These are phyloP conservation scores for Trichoderma virens DNA, from an alignment of 495 filamentous ascomycete genomes.

Conservation along the genomic window DNA sequence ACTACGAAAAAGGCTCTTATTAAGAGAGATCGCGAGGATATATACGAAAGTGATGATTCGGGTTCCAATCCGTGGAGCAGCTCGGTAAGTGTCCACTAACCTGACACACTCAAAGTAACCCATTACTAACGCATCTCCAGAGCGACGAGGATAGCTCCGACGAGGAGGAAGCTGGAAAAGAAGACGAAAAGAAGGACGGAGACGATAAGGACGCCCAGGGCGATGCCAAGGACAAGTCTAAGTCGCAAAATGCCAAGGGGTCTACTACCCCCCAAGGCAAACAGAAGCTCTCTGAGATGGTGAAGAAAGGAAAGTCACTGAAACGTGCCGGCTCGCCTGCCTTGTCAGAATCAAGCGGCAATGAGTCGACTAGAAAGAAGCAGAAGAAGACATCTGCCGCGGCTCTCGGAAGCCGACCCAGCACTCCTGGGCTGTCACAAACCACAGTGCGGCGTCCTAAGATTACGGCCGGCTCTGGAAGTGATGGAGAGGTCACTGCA, in stretches of 20 bases:
- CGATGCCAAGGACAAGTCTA: slow-evolving; percentile 46
- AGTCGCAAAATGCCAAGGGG: slow-evolving; percentile 58
- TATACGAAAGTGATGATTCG: slow-evolving; percentile 75
- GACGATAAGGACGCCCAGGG: slow-evolving; percentile 47
- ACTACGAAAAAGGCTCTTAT: slow-evolving; percentile 67
- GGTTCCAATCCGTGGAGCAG: slow-evolving; percentile 61
- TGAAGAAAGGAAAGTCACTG: slow-evolving; percentile 62
- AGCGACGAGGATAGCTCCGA: slow-evolving; percentile 11
- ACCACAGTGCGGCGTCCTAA: slow-evolving; percentile 47
- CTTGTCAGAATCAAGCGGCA: slow-evolving; percentile 80
- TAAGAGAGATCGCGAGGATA: slow-evolving; percentile 75
- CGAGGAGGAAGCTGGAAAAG: slow-evolving; percentile 44
- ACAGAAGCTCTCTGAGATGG: slow-evolving; percentile 34
- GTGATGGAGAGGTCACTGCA: slow-evolving; percentile 71
- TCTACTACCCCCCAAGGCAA: slow-evolving; percentile 68
- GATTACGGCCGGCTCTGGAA: slow-evolving; percentile 56
- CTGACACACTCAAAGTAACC: too few species aligned
- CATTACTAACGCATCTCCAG: slow-evolving; percentile 23
- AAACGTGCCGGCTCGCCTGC: slow-evolving; percentile 85
- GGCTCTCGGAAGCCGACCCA: slow-evolving; percentile 35
- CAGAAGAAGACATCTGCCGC: slow-evolving; percentile 57
- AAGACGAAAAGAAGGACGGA: slow-evolving; percentile 64
- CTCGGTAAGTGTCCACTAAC: slow-evolving; percentile 23
- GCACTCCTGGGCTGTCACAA: slow-evolving; percentile 32
- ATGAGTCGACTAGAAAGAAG: slow-evolving; percentile 84